Percentiles rank a stretch among this genome's conserved stretches.
These are phyloP conservation scores for Arabis hirsuta DNA, from an alignment of 345 rosid species.

Conservation along the genomic window DNA sequence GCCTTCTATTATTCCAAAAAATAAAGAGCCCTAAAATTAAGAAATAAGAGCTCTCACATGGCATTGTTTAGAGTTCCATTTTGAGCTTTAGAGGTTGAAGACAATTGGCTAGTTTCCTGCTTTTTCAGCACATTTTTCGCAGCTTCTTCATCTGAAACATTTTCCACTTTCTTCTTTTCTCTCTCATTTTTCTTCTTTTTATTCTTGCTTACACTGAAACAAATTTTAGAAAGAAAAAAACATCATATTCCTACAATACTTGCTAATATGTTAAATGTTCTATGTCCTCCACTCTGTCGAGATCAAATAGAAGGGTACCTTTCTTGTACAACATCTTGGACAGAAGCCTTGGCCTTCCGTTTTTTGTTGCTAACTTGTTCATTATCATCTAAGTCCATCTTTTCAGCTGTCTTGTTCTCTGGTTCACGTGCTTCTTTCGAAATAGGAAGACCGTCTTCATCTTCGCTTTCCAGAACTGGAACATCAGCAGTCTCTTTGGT, in stretches of 20 bases:
- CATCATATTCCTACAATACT: conserved; percentile 28
- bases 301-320: conserved; percentile 48
- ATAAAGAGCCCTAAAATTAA: too few relatives aligned
- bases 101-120: conserved; percentile 46
- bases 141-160: conserved; percentile 35
- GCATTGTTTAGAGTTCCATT: conserved; percentile 36
- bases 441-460: conserved; percentile 94
- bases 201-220: conserved; percentile 55
- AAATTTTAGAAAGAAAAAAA: conserved; percentile 20
- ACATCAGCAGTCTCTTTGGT: conserved; percentile 40
- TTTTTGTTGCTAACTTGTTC: conserved; percentile 54
- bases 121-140: conserved; percentile 47
- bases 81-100: conserved; percentile 30
- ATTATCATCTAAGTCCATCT: conserved; percentile 42
- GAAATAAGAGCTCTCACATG: conserved; percentile 50
- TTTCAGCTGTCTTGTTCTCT: conserved; percentile 35
- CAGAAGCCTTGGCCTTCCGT: conserved; percentile 64
- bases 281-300: background rate
- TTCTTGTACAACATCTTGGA: conserved; percentile 58
- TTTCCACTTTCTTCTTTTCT: conserved; percentile 44
- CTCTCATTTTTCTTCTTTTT: conserved; percentile 70
- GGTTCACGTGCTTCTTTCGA: conserved; percentile 40
- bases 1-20: too few relatives aligned
- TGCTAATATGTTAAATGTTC: background rate
- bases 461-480: conserved; percentile 74